Evolutionary conservation across 2,329 filamentous ascomycete species (phyloP).

Genomic region (Didymella sp.): DNA sequence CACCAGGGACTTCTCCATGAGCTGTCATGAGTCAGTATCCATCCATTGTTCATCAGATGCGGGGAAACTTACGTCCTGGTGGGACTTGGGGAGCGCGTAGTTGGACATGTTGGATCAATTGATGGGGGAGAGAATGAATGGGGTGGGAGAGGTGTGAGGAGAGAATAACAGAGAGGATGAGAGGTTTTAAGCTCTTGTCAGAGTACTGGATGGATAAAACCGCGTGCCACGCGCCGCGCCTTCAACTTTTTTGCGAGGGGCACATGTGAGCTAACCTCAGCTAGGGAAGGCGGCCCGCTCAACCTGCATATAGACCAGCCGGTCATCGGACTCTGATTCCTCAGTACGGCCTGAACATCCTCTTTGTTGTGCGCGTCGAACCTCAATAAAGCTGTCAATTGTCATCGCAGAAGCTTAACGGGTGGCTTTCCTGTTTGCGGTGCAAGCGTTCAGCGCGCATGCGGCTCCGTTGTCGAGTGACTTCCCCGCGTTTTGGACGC

Average conservation of each 20-base stretch:
- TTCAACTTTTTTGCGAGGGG: conserved; percentile 38
- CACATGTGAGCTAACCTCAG: conserved; percentile 27
- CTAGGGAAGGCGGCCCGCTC: conserved; percentile 27
- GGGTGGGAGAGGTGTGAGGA: conserved; percentile 7
- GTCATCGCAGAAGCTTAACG: neutral
- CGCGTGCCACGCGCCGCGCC: conserved; percentile 21
- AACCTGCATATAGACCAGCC: conserved; percentile 24
- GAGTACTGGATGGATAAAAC: conserved; percentile 22
- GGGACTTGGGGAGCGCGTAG: conserved; percentile 71
- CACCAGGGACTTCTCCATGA: conserved; percentile 94
- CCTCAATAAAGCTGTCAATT: neutral
- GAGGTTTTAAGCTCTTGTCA: conserved; percentile 25
- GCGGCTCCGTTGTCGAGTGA: conserved; percentile 3
- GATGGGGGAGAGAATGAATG: conserved; percentile 3
- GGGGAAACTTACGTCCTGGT: conserved; percentile 65
- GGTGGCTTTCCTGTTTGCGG: conserved; percentile 14
- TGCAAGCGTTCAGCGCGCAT: conserved; percentile 2
- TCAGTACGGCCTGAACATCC: conserved; percentile 8
- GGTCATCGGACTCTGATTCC: conserved; percentile 35
- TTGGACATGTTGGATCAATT: conserved; percentile 46
- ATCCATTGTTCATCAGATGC: conserved; percentile 21
- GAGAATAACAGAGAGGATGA: conserved; percentile 7
- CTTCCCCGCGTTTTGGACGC: conserved; percentile 15
- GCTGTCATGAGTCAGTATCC: conserved; percentile 62
- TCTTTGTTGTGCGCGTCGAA: neutral